Conservation (phyloP, 345 rosid genomes). For the Camelina laxa region DNA sequence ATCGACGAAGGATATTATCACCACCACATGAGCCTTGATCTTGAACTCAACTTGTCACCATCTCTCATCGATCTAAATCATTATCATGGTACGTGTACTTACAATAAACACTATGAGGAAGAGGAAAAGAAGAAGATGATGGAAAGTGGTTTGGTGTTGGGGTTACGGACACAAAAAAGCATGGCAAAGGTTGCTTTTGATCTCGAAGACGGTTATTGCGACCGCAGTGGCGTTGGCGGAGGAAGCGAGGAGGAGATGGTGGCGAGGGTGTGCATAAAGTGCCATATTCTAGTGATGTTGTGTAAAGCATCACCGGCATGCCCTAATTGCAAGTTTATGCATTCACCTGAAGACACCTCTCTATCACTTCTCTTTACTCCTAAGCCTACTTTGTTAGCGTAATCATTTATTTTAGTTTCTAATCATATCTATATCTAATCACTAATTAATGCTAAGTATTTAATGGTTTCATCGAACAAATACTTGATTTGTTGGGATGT, state of each 20-base stretch:
- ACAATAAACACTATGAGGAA: conserved; percentile 26
- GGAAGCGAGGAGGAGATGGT: conserved; percentile 61
- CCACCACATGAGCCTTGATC: conserved; percentile 60
- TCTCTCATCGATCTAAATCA: conserved; percentile 38
- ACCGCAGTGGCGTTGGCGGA: background rate
- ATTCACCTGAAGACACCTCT: conserved; percentile 43
- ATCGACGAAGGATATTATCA: conserved; percentile 39
- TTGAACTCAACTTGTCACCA: conserved; percentile 71
- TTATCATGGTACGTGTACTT: conserved; percentile 29
- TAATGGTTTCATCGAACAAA: conserved; percentile 16
- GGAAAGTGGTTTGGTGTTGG: conserved; percentile 21
- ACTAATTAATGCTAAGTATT: conserved; percentile 12
- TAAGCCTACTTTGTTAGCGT: conserved; percentile 34
- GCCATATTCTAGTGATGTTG: conserved; percentile 84
- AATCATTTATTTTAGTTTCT: background rate
- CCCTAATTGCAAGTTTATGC: conserved; percentile 89
- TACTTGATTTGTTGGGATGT: conserved; percentile 26
- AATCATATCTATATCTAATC: background rate
- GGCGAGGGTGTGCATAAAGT: conserved; percentile 68
- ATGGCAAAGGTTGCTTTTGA: conserved; percentile 54
- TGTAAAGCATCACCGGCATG: conserved; percentile 69
- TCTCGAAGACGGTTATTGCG: conserved; percentile 23
- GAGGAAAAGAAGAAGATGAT: conserved; percentile 16
- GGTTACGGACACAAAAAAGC: conserved; percentile 10
- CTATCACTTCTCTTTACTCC: conserved; percentile 20